Evolutionary conservation across 2,329 filamentous ascomycete species (phyloP).

Genomic region (Clathrospora elynae): DNA sequence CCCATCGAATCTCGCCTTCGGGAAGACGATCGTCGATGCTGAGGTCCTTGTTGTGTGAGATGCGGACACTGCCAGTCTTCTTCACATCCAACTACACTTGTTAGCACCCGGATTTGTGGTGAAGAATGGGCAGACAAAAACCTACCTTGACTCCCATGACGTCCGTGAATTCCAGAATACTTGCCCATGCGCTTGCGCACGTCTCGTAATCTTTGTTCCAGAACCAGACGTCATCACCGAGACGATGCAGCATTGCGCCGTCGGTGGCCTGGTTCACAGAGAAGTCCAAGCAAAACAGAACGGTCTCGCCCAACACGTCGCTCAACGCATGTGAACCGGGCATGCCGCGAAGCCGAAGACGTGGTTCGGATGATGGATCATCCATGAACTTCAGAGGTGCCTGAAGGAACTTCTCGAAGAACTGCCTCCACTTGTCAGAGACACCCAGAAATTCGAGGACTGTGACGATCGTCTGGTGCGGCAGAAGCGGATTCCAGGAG

Average conservation of each 20-base stretch:
- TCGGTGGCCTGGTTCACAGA: constrained; percentile 51
- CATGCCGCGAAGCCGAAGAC: constrained; percentile 52
- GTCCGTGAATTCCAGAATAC: constrained; percentile 51
- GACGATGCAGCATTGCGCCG: constrained; percentile 52
- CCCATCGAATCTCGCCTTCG: constrained; percentile 40
- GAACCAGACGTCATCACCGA: constrained; percentile 59
- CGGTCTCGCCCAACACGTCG: constrained; percentile 55
- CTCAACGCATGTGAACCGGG: constrained; percentile 55
- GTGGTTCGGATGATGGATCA: constrained; percentile 41
- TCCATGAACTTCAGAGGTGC: constrained; percentile 53
- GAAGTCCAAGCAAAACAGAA: constrained; percentile 56
- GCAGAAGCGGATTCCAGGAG: constrained; percentile 44
- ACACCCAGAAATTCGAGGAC: constrained; percentile 55
- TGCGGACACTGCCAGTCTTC: constrained; percentile 51
- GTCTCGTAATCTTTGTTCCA: constrained; percentile 51
- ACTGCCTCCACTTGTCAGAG: constrained; percentile 50
- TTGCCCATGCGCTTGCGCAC: constrained; percentile 52
- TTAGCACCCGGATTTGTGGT: constrained; percentile 1
- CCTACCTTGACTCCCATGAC: constrained; percentile 50
- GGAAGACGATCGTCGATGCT: constrained; percentile 33
- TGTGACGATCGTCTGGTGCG: constrained; percentile 53
- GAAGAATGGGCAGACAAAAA: not conserved
- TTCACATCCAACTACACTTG: constrained; percentile 44
- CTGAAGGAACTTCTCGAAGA: constrained; percentile 54
- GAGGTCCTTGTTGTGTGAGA: constrained; percentile 22